Evolutionary conservation across 31 red algal genomes (phyloP).

Genomic region (Bonnemaisonia californica): DNA sequence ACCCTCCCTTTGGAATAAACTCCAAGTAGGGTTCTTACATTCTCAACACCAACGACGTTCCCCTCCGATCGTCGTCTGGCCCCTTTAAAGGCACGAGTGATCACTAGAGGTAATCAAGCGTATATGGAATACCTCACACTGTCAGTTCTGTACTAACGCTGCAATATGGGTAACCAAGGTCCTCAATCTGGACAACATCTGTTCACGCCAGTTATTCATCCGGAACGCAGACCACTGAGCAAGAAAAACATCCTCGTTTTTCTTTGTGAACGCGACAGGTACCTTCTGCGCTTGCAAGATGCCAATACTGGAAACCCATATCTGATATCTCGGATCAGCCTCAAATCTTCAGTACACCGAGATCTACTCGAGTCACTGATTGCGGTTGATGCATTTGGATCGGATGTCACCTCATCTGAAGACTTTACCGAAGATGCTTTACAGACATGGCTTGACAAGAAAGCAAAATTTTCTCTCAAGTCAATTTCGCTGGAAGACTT

Average conservation of each 20-base stretch:
- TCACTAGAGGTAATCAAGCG: no score
- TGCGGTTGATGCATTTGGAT: not conserved
- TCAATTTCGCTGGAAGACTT: not conserved
- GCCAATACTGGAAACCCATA: no score
- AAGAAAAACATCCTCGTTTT: not conserved
- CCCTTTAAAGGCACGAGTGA: no score
- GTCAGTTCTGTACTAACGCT: no score
- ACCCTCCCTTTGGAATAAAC: no score
- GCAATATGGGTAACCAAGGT: no score
- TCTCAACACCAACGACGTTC: no score
- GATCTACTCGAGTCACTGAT: not conserved
- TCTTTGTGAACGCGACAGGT: not conserved
- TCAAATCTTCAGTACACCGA: not conserved
- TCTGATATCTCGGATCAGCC: no score
- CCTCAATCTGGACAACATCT: not conserved
- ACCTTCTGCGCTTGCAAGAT: not conserved
- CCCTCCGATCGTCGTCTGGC: no score
- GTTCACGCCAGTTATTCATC: not conserved
- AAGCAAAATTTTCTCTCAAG: not conserved
- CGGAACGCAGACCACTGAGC: not conserved
- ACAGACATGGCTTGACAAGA: not conserved
- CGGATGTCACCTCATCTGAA: not conserved
- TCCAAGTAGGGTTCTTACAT: no score
- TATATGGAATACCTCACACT: no score
- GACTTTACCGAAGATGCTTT: conserved; percentile 2